Evolutionary conservation across 306 rosid species (phyloP).

Genomic region (Amphicarpaea edgeworthii): DNA sequence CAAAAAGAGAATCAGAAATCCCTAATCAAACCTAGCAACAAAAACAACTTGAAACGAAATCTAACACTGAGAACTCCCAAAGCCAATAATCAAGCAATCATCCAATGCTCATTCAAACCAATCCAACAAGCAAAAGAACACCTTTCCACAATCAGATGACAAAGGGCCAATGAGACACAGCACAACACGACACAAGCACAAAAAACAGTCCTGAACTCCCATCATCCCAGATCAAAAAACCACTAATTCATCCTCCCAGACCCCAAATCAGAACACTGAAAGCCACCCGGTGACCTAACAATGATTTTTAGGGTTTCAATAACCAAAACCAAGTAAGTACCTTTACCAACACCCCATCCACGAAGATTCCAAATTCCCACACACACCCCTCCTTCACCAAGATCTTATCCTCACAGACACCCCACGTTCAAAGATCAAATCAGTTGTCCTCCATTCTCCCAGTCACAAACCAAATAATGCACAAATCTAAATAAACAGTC

Average conservation of each 20-base stretch:
- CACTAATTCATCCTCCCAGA: conserved; percentile 15
- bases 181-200: conserved; percentile 32
- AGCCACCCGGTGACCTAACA: conserved; percentile 35
- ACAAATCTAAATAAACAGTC: conserved; percentile 52
- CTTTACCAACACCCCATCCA: conserved; percentile 31
- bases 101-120: conserved; percentile 15
- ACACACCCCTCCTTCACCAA: conserved; percentile 28
- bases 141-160: conserved; percentile 33
- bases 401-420: conserved; percentile 43
- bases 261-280: conserved; percentile 27
- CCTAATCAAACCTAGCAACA: conserved; percentile 31
- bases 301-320: conserved; percentile 62
- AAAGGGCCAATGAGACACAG: conserved; percentile 21
- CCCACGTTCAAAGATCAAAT: conserved; percentile 56
- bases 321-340: conserved; percentile 36
- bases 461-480: conserved; percentile 42
- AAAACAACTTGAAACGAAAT: conserved; percentile 15
- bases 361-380: conserved; percentile 36
- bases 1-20: not conserved
- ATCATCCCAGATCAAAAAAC: conserved; percentile 44
- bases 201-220: conserved; percentile 35
- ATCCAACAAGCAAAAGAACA: conserved; percentile 6
- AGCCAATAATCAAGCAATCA: conserved; percentile 13
- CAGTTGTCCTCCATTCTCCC: conserved; percentile 38
- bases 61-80: conserved; percentile 26